These are phyloP conservation scores for Aureobasidium subglaciale DNA, from an alignment of 2,329 filamentous ascomycete species.

Conservation along the genomic window DNA sequence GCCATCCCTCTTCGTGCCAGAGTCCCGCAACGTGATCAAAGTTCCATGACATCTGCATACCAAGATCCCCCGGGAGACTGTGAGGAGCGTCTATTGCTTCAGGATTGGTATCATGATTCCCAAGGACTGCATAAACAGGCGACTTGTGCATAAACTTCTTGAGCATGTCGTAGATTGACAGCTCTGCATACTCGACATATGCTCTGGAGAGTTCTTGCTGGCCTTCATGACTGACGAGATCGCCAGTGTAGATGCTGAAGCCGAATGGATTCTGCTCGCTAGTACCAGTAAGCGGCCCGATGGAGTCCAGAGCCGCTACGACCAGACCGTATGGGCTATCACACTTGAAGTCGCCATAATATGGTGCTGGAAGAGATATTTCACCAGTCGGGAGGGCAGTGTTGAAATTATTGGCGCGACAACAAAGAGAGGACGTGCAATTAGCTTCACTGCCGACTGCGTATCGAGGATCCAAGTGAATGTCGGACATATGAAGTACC, in stretches of 20 bases:
- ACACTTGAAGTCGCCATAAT: constrained; percentile 50
- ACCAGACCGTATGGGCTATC: constrained; percentile 54
- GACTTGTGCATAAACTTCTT: constrained; percentile 47
- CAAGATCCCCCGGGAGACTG: constrained; percentile 45
- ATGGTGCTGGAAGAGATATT: constrained; percentile 41
- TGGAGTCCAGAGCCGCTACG: constrained; percentile 49
- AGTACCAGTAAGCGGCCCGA: constrained; percentile 51
- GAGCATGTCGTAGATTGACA: constrained; percentile 48
- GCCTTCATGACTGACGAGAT: constrained; percentile 50
- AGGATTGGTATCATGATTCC: constrained; percentile 52
- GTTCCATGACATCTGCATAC: constrained; percentile 52
- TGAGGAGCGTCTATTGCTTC: constrained; percentile 48
- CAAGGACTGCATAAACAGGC: constrained; percentile 50
- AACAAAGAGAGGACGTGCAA: constrained; percentile 47
- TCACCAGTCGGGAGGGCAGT: constrained; percentile 27
- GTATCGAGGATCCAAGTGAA: constrained; percentile 46
- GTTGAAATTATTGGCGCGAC: constrained; percentile 39
- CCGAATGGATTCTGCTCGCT: constrained; percentile 40
- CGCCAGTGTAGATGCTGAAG: constrained; percentile 52
- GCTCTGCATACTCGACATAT: constrained; percentile 49
- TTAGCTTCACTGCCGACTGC: constrained; percentile 47
- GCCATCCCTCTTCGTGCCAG: constrained; percentile 52
- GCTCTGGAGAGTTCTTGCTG: constrained; percentile 44
- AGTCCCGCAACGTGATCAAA: constrained; percentile 47
- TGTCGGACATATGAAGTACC: constrained; percentile 49